These are phyloP conservation scores for Hevea brasiliensis DNA, from an alignment of 345 rosid species.

Conservation along the genomic window DNA sequence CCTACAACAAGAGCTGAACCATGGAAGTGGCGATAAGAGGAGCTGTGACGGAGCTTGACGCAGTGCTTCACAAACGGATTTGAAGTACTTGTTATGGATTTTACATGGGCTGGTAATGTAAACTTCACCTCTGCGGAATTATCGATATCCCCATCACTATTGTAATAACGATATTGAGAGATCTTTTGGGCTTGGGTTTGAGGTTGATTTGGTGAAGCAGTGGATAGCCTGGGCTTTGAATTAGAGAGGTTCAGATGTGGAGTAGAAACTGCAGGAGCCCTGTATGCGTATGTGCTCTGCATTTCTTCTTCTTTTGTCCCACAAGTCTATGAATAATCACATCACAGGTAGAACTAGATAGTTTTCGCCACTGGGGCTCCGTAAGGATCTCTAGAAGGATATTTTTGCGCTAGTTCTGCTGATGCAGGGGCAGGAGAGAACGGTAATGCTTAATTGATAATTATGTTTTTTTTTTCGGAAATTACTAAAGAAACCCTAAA, in stretches of 20 bases:
- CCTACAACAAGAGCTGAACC: constrained; percentile 79
- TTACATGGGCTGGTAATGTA: constrained; percentile 46
- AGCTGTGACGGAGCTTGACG: constrained; percentile 71
- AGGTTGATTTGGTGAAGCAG: constrained; percentile 5
- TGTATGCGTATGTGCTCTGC: constrained; percentile 33
- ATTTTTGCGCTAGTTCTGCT: not conserved
- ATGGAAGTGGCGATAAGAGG: constrained; percentile 83
- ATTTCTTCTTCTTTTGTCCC: constrained; percentile 13
- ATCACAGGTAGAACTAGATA: not conserved
- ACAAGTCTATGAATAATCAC: not conserved
- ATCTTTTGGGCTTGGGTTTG: constrained; percentile 16
- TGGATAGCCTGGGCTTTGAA: constrained; percentile 21
- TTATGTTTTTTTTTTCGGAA: no score
- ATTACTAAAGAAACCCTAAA: no score
- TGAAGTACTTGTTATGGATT: constrained; percentile 61
- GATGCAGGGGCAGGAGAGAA: no score
- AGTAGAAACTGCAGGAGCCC: constrained; percentile 23
- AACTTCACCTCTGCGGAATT: constrained; percentile 15
- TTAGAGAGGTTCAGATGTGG: constrained; percentile 20
- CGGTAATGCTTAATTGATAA: no score
- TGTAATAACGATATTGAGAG: constrained; percentile 12
- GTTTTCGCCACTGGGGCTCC: no score
- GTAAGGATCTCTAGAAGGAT: not conserved
- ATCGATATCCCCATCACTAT: constrained; percentile 10
- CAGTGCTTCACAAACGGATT: constrained; percentile 93